phyloP scores from a whole-genome alignment of 2,329 filamentous ascomycete species.

The Epichloe festucae region DNA sequence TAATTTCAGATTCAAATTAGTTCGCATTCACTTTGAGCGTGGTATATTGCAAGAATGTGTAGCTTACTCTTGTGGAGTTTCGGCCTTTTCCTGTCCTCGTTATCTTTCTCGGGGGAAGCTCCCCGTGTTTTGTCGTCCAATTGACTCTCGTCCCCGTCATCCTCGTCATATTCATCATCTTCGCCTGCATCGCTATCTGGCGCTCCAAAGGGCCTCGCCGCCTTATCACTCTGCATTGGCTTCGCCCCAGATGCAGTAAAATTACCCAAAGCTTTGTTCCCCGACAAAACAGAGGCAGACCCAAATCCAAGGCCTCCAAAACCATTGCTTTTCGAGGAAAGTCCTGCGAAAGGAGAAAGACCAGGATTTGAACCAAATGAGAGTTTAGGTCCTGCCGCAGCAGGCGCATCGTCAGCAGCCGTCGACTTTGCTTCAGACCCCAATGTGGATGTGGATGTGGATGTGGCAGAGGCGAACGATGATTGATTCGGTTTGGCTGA shows the following conservation, averaged over 20 bases:
- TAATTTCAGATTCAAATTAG: conserved; percentile 19
- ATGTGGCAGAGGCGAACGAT: conserved; percentile 16
- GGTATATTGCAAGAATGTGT: background rate
- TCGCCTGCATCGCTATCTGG: conserved; percentile 49
- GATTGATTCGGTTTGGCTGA: conserved; percentile 23
- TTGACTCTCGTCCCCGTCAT: conserved; percentile 27
- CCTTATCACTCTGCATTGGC: conserved; percentile 42
- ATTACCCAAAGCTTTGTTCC: conserved; percentile 40
- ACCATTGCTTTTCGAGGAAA: conserved; percentile 27
- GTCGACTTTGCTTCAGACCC: background rate
- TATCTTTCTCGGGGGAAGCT: conserved; percentile 39
- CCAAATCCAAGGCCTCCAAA: conserved; percentile 34
- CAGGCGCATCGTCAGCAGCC: conserved; percentile 8
- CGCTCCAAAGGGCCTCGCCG: conserved; percentile 64
- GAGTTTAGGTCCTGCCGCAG: conserved; percentile 29
- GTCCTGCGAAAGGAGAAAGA: conserved; percentile 34
- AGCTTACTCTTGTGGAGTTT: conserved; percentile 57
- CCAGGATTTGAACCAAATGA: conserved; percentile 31
- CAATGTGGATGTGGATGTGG: conserved; percentile 10
- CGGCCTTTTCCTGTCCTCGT: conserved; percentile 51
- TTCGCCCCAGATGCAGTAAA: conserved; percentile 53
- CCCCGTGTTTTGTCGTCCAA: conserved; percentile 33
- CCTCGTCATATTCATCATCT: conserved; percentile 27
- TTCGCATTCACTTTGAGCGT: background rate
- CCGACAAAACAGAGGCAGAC: conserved; percentile 23